Evolutionary conservation across 257 asterid genomes (phyloP), one percentile per base, ranked within the genome.

Genomic region (Lavandula angustifolia): DNA sequence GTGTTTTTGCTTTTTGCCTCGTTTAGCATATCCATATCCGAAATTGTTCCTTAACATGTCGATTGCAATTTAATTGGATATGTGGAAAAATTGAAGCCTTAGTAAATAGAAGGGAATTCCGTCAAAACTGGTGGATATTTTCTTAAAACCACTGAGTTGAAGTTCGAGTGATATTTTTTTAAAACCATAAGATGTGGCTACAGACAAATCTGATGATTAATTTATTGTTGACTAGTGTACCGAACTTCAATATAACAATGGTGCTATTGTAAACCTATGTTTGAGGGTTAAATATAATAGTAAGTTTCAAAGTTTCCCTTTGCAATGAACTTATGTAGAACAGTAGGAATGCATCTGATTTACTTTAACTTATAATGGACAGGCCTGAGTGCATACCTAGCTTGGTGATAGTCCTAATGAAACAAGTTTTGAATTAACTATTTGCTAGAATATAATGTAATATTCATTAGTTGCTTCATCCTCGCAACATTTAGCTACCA

Each of bases 1-100:
- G 64, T 50, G 43, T n/a, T 76, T 34, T 76, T 44, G 70, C 17
- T n/a, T 76, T 34, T 76, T 44, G 70, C 17, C 13, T 57, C 14
- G 49, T 57, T 35, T 13, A 3, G 34, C 4, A 7, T 43, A 7
- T n/a, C 27, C 27, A 22, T 22, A 9, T 34, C 43, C 14, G n/a
- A 29, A 31, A 11, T 53, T 47, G 33, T 64, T 13, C 3, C 7
- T 14, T 50, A 34, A 13, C 51, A 7, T 43, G n/a, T 59, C 47
- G 40, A 3, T 37, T 53, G 59, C 32, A 43, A 61, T 29, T 38
- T 55, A n/a, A 18, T 40, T 68, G 43, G 13, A 9, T 14, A 16
- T 46, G 7, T 54, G 11, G 4, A 37, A 2, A 14, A 44, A 43
- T 54, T 34, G 75, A 44, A 63, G 54, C 55, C 49, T 70, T 60